These are phyloP conservation scores for Liquidambar formosana DNA, from an alignment of 164 flowering plant genomes.

Conservation along the genomic window DNA sequence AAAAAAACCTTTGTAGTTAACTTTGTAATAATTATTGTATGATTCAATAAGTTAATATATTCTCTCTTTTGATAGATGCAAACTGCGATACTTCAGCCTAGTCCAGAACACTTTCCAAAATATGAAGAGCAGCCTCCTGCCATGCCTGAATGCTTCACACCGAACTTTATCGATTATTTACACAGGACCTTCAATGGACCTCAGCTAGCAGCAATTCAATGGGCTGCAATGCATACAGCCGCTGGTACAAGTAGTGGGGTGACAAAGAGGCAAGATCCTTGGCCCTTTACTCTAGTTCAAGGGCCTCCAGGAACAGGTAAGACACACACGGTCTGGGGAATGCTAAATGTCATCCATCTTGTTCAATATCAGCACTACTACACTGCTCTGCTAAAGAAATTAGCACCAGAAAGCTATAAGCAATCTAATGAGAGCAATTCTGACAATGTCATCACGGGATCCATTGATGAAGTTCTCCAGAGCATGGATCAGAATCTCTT, in stretches of 20 bases:
- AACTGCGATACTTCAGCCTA: constrained; percentile 89
- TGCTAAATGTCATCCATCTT: constrained; percentile 96
- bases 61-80: constrained; percentile 67
- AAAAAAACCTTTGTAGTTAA: too few species aligned
- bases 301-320: constrained; percentile 99
- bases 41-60: constrained; percentile 1
- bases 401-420: constrained; percentile 93
- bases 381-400: constrained; percentile 79
- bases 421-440: constrained; percentile 61
- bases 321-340: constrained; percentile 99
- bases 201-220: constrained; percentile 89
- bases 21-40: neutral
- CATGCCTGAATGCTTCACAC: constrained; percentile 97
- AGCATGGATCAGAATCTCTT: constrained; percentile 93
- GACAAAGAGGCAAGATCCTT: constrained; percentile 90
- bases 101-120: constrained; percentile 90
- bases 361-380: constrained; percentile 97
- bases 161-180: constrained; percentile 71
- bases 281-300: constrained; percentile 98
- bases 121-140: constrained; percentile 90
- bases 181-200: constrained; percentile 81
- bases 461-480: constrained; percentile 91
- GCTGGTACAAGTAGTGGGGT: constrained; percentile 81
- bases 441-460: constrained; percentile 58
- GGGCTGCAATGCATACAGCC: constrained; percentile 99